Evolutionary conservation across 192 early-diverging fungal genomes (phyloP).

Genomic region (Podila epigama): DNA sequence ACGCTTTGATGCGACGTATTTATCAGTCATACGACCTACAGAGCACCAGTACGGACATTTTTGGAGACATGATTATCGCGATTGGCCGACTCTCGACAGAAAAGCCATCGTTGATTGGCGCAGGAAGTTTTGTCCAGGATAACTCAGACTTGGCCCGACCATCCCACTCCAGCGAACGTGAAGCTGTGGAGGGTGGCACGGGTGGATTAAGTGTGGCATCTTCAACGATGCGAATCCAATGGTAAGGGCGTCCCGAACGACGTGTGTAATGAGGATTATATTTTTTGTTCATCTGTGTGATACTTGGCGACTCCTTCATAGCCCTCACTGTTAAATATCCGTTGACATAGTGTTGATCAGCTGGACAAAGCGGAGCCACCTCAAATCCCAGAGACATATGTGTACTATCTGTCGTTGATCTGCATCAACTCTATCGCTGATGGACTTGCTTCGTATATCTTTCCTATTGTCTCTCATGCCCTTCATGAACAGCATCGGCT

Average conservation of each 20-base stretch:
- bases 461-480: slow-evolving; percentile 64
- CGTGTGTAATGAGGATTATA: too few relatives aligned
- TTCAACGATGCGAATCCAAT: slow-evolving; percentile 75
- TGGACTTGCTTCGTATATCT: slow-evolving; percentile 67
- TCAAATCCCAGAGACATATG: slow-evolving; percentile 85
- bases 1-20: slow-evolving; percentile 68
- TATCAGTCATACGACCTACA: slow-evolving; percentile 82
- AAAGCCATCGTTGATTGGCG: slow-evolving; percentile 65
- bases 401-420: slow-evolving; percentile 79
- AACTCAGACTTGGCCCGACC: slow-evolving; percentile 15
- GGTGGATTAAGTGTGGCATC: slow-evolving; percentile 53
- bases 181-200: slow-evolving; percentile 10
- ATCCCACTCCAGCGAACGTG: slow-evolving; percentile 13
- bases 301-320: background rate
- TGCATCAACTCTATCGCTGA: slow-evolving; percentile 77
- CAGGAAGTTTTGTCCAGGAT: slow-evolving; percentile 45
- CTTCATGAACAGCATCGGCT: slow-evolving; percentile 41
- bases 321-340: background rate
- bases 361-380: slow-evolving; percentile 95
- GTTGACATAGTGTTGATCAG: slow-evolving; percentile 75
- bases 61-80: slow-evolving; percentile 81
- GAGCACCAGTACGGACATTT: slow-evolving; percentile 75
- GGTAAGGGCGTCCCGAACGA: too few relatives aligned
- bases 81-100: slow-evolving; percentile 80
- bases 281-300: background rate